A percentile compares a stretch with the other conserved stretches of the same genome.
Conservation (phyloP, 73 alveolate genomes). For the Symbiodinium pilosum region DNA sequence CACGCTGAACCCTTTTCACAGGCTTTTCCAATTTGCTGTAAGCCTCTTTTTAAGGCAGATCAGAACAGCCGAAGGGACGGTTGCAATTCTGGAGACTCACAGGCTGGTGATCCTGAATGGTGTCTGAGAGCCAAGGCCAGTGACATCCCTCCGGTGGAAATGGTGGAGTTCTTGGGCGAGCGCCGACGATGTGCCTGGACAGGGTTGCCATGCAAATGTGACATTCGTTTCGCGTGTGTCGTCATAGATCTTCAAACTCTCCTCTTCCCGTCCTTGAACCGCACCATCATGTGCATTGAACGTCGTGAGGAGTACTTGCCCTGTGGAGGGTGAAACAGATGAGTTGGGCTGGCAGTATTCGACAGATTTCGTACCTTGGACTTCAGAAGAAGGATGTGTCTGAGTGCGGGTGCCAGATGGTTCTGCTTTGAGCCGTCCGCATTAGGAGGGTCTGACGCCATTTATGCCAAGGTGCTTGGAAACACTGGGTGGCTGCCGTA, state of each 20-base stretch:
- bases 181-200: conserved; percentile 82
- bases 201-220: too few species aligned
- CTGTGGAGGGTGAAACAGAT: conserved; percentile 89
- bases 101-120: too few species aligned
- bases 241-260: background rate
- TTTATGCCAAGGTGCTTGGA: conserved; percentile 36
- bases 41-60: too few species aligned
- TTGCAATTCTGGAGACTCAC: too few species aligned
- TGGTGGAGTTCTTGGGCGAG: conserved; percentile 68
- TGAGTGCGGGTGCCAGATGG: background rate
- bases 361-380: conserved; percentile 49
- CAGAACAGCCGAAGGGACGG: too few species aligned
- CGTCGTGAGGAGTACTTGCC: conserved; percentile 54
- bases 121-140: conserved; percentile 47
- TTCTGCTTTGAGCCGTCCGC: background rate
- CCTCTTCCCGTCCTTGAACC: background rate
- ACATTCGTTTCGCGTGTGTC: background rate
- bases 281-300: too few species aligned
- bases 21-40: too few species aligned
- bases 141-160: conserved; percentile 81
- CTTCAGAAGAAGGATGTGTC: background rate
- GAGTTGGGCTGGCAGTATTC: conserved; percentile 93
- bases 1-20: too few species aligned
- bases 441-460: background rate
- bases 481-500: conserved; percentile 87